These are phyloP conservation scores for Cyanodermella asteris DNA, from an alignment of 2,329 filamentous ascomycete species.

Conservation along the genomic window DNA sequence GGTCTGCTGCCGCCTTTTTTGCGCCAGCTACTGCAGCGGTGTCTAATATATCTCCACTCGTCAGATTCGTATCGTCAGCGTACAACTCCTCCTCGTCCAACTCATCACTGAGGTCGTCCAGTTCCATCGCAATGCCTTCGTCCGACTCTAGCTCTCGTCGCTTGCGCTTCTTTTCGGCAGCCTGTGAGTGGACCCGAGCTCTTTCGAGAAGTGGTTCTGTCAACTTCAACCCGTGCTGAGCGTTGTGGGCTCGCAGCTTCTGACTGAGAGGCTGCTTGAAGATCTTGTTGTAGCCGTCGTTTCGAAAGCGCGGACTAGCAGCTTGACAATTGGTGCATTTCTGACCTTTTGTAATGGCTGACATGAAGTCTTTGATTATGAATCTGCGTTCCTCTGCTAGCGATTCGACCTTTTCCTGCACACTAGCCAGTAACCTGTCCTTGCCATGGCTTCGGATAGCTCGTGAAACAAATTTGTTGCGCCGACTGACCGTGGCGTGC, in stretches of 20 bases:
- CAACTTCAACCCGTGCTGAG: slow-evolving; percentile 42
- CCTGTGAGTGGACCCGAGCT: slow-evolving; percentile 15
- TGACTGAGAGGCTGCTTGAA: slow-evolving; percentile 59
- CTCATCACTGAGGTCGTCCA: slow-evolving; percentile 19
- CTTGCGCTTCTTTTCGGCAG: slow-evolving; percentile 16
- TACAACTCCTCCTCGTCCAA: slow-evolving; percentile 27
- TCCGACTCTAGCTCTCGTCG: slow-evolving; percentile 31
- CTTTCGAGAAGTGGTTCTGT: slow-evolving; percentile 44
- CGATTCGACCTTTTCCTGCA: slow-evolving; percentile 57
- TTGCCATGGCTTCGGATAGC: slow-evolving; percentile 37
- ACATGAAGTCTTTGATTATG: slow-evolving; percentile 63
- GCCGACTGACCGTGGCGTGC: too few relatives aligned
- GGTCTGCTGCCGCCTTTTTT: slow-evolving; percentile 24
- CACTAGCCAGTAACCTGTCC: slow-evolving; percentile 20
- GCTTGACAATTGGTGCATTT: slow-evolving; percentile 46
- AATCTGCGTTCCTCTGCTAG: slow-evolving; percentile 53
- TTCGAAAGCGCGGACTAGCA: slow-evolving; percentile 69
- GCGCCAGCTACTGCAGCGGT: slow-evolving; percentile 36
- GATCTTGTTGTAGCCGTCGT: slow-evolving; percentile 80
- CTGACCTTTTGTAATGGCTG: slow-evolving; percentile 44
- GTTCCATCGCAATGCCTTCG: slow-evolving; percentile 45
- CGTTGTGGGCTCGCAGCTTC: slow-evolving; percentile 62
- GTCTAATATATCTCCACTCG: slow-evolving; percentile 31
- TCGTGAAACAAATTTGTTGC: slow-evolving; percentile 48
- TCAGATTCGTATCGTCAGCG: too few relatives aligned